phyloP scores from a whole-genome alignment of 78 protist genomes.

The Dictyostelium brefeldianum region DNA sequence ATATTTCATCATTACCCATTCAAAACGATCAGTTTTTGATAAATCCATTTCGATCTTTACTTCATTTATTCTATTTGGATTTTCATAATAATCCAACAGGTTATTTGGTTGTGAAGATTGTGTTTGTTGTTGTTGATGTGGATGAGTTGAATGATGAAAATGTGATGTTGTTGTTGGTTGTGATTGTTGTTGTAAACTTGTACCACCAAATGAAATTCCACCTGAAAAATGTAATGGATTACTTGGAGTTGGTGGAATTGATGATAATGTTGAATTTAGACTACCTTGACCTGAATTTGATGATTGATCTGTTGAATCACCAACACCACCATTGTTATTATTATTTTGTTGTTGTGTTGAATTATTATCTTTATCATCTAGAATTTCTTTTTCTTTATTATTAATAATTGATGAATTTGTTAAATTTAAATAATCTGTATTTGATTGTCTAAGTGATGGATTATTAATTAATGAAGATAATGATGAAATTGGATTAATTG shows the following conservation, averaged over 20 bases:
- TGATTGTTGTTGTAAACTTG: background rate
- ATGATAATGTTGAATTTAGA: background rate
- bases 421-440: conserved; percentile 15
- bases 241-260: conserved; percentile 5
- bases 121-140: background rate
- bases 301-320: background rate
- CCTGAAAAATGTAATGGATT: conserved; percentile 36
- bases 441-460: conserved; percentile 19
- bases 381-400: conserved; percentile 1
- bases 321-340: background rate
- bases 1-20: conserved; percentile 78
- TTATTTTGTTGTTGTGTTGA: background rate
- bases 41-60: conserved; percentile 74
- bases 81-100: conserved; percentile 42
- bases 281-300: background rate
- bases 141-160: background rate
- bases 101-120: background rate
- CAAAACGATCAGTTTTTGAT: conserved; percentile 79
- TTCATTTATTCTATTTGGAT: conserved; percentile 69
- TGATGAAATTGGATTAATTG: background rate
- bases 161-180: background rate
- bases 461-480: conserved; percentile 1
- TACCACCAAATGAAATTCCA: background rate
- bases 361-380: background rate
- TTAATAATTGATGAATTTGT: background rate